Evolutionary conservation across 495 filamentous ascomycete genomes (phyloP).

Genomic region (Aspergillus biplanus): DNA sequence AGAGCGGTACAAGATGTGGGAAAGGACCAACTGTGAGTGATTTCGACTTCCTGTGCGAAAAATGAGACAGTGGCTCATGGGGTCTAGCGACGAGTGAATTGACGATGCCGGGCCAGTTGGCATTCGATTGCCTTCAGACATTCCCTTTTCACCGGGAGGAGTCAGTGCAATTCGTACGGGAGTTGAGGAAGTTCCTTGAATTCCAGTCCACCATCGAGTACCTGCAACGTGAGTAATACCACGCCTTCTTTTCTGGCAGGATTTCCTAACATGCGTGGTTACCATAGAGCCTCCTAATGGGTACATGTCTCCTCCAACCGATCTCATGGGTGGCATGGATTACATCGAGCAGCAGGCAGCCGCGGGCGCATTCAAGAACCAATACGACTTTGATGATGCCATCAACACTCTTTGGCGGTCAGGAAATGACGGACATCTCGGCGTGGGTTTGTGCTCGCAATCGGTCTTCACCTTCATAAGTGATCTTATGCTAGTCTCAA

Average conservation of each 20-base stretch:
- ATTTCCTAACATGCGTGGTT: slow-evolving; percentile 25
- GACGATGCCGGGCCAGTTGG: slow-evolving; percentile 39
- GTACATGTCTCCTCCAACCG: slow-evolving; percentile 58
- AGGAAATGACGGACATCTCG: slow-evolving; percentile 56
- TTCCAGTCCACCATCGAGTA: slow-evolving; percentile 57
- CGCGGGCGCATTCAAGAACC: slow-evolving; percentile 41
- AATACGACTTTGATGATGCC: slow-evolving; percentile 56
- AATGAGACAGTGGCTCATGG: background rate
- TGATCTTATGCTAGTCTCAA: slow-evolving; percentile 35
- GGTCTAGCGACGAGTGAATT: background rate
- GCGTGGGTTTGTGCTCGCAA: slow-evolving; percentile 32
- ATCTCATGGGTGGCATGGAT: slow-evolving; percentile 51
- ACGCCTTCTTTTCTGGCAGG: no score
- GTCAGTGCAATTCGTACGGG: slow-evolving; percentile 53
- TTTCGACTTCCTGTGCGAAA: background rate
- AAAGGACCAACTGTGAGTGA: background rate
- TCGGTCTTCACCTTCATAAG: slow-evolving; percentile 30
- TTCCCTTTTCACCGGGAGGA: slow-evolving; percentile 59
- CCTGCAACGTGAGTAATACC: no score
- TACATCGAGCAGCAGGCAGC: slow-evolving; percentile 44
- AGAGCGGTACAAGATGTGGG: no score
- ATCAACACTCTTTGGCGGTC: slow-evolving; percentile 41
- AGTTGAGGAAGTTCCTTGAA: slow-evolving; percentile 59
- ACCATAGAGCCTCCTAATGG: slow-evolving; percentile 57
- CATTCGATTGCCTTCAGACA: slow-evolving; percentile 55